phyloP scores from a whole-genome alignment of 495 filamentous ascomycete species.

The Xylaria sp. region DNA sequence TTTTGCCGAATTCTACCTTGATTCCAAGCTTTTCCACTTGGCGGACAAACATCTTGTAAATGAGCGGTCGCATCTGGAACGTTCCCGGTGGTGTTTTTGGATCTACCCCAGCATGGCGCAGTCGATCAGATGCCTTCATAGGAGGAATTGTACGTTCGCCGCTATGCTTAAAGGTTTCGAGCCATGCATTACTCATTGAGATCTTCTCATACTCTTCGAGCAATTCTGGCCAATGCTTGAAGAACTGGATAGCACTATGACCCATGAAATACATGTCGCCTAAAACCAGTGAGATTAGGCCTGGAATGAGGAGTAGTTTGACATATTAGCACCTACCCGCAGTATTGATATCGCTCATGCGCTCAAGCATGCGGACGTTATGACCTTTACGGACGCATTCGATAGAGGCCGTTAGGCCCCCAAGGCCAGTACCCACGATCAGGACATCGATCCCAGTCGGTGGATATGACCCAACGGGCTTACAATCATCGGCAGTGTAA shows the following conservation, averaged over 20 bases:
- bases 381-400: conserved; percentile 71
- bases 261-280: conserved; percentile 66
- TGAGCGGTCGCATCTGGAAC: conserved; percentile 56
- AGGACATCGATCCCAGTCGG: conserved; percentile 62
- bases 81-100: conserved; percentile 50
- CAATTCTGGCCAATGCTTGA: conserved; percentile 65
- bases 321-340: conserved; percentile 38
- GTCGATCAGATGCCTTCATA: conserved; percentile 49
- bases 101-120: conserved; percentile 45
- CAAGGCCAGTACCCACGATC: conserved; percentile 69
- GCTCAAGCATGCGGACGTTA: conserved; percentile 63
- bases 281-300: conserved; percentile 31
- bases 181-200: conserved; percentile 56
- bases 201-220: conserved; percentile 52
- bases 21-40: conserved; percentile 59
- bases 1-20: conserved; percentile 59
- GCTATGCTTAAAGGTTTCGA: conserved; percentile 60
- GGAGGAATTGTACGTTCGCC: conserved; percentile 54
- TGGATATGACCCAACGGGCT: conserved; percentile 50
- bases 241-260: conserved; percentile 54
- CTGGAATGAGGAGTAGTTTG: conserved; percentile 8
- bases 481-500: conserved; percentile 33
- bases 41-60: conserved; percentile 63
- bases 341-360: conserved; percentile 50
- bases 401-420: conserved; percentile 67